Percentiles rank a stretch among this genome's conserved stretches.
phyloP scores from a whole-genome alignment of 1,139 yeast species.

The Nakaseomyces uthaithaninus region DNA sequence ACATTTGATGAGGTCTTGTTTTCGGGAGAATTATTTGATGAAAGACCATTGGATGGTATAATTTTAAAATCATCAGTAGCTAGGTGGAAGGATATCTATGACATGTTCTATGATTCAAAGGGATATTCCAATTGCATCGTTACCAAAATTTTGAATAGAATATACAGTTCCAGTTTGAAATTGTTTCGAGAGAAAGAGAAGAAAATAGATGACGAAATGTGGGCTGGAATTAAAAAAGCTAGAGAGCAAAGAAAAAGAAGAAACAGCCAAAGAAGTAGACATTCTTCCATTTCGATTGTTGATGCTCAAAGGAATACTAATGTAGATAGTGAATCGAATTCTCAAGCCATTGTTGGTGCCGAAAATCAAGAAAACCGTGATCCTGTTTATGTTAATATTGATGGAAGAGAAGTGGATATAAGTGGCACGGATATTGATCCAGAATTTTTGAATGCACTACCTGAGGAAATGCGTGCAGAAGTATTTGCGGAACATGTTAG shows the following conservation, averaged over 20 bases:
- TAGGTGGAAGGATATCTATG: slow-evolving; percentile 60
- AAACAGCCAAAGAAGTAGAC: slow-evolving; percentile 18
- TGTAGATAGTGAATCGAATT: not conserved
- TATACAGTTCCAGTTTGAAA: slow-evolving; percentile 43
- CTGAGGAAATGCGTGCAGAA: slow-evolving; percentile 89
- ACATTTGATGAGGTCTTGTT: slow-evolving; percentile 28
- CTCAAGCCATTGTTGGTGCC: too few relatives aligned
- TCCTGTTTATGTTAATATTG: slow-evolving; percentile 67
- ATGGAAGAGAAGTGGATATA: slow-evolving; percentile 75
- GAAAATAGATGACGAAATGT: slow-evolving; percentile 25
- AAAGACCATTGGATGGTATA: slow-evolving; percentile 28
- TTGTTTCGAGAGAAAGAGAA: slow-evolving; percentile 25
- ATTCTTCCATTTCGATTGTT: slow-evolving; percentile 2
- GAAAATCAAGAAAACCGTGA: slow-evolving; percentile 25
- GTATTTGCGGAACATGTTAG: slow-evolving; percentile 81
- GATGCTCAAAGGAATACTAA: not conserved
- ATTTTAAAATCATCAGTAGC: slow-evolving; percentile 51
- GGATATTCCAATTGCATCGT: slow-evolving; percentile 40
- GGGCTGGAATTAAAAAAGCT: slow-evolving; percentile 19
- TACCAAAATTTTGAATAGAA: slow-evolving; percentile 44
- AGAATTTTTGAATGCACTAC: slow-evolving; percentile 80
- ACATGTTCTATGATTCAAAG: slow-evolving; percentile 41
- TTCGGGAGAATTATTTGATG: slow-evolving; percentile 29
- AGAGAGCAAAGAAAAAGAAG: slow-evolving; percentile 19
- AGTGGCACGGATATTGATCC: slow-evolving; percentile 91